Evolutionary conservation across 176 grass and related monocot species (phyloP).

Genomic region (Cenchrus fungigraminus): DNA sequence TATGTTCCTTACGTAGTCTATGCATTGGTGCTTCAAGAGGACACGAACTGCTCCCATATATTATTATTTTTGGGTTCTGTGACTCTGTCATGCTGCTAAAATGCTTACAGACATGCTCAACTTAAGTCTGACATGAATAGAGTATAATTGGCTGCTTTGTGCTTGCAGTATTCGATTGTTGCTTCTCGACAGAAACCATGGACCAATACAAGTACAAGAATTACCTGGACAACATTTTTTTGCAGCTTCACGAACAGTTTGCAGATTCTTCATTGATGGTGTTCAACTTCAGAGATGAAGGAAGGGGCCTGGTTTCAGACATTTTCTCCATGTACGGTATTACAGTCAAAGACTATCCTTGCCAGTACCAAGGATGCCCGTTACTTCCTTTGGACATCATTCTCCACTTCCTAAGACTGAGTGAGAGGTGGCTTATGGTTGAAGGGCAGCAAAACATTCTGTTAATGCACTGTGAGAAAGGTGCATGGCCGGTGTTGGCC

Average conservation of each 20-base stretch:
- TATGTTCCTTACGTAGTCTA: background rate
- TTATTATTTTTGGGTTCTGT: background rate
- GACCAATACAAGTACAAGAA: slow-evolving; percentile 71
- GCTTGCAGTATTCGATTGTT: slow-evolving; percentile 89
- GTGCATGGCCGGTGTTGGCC: slow-evolving; percentile 86
- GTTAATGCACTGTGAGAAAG: slow-evolving; percentile 91
- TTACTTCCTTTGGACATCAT: slow-evolving; percentile 89
- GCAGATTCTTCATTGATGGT: slow-evolving; percentile 78
- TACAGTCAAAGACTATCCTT: slow-evolving; percentile 71
- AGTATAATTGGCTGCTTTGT: slow-evolving; percentile 28
- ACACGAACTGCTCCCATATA: background rate
- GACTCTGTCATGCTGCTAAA: slow-evolving; percentile 4
- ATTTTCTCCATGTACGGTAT: slow-evolving; percentile 73
- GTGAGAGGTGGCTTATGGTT: slow-evolving; percentile 76
- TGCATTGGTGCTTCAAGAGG: background rate
- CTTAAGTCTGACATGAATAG: background rate
- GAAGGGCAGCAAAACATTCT: slow-evolving; percentile 82
- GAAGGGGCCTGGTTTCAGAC: slow-evolving; percentile 56
- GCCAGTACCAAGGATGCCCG: slow-evolving; percentile 70
- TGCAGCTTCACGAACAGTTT: slow-evolving; percentile 74
- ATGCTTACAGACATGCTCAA: slow-evolving; percentile 1
- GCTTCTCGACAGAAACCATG: slow-evolving; percentile 86
- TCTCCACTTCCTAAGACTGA: slow-evolving; percentile 76
- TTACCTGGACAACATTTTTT: slow-evolving; percentile 72
- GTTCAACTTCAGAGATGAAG: slow-evolving; percentile 79